Conservation (phyloP, 495 filamentous ascomycete genomes). For the Penicillium tannophilum region DNA sequence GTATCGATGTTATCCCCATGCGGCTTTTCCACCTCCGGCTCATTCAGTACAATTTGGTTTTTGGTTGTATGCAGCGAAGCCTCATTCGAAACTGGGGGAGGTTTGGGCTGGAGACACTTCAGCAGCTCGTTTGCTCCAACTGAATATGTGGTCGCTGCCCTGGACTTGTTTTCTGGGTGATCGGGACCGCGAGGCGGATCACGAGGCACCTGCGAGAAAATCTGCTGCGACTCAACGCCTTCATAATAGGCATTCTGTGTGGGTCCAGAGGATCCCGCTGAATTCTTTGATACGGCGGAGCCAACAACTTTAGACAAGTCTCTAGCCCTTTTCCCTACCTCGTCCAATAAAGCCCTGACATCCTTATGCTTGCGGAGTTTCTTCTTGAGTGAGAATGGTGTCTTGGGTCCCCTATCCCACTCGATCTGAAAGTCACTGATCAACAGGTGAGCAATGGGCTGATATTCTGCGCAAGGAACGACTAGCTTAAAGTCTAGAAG, state of each 20-base stretch:
- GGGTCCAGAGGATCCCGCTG: neutral
- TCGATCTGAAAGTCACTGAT: constrained; percentile 39
- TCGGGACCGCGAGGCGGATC: neutral
- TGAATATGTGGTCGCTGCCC: neutral
- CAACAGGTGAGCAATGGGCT: constrained; percentile 34
- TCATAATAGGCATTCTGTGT: neutral
- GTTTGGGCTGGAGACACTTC: constrained; percentile 7
- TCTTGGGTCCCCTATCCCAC: constrained; percentile 29
- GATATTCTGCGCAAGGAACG: constrained; percentile 30
- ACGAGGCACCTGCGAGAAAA: constrained; percentile 14
- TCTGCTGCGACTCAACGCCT: constrained; percentile 11
- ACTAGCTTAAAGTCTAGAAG: constrained; percentile 44
- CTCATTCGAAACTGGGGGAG: neutral
- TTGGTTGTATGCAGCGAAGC: neutral
- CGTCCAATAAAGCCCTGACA: constrained; percentile 23
- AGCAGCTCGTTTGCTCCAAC: constrained; percentile 12
- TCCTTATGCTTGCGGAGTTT: constrained; percentile 20
- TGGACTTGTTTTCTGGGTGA: neutral
- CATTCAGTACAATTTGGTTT: neutral
- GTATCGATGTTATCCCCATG: neutral
- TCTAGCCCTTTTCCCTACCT: constrained; percentile 9
- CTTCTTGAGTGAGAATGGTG: constrained; percentile 18
- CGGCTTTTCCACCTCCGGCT: neutral
- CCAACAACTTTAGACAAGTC: neutral
- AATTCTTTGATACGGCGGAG: neutral